Base-by-base conservation (phyloP, 352 stramenopile genomes). In the Globisporangium carolinianum region DNA sequence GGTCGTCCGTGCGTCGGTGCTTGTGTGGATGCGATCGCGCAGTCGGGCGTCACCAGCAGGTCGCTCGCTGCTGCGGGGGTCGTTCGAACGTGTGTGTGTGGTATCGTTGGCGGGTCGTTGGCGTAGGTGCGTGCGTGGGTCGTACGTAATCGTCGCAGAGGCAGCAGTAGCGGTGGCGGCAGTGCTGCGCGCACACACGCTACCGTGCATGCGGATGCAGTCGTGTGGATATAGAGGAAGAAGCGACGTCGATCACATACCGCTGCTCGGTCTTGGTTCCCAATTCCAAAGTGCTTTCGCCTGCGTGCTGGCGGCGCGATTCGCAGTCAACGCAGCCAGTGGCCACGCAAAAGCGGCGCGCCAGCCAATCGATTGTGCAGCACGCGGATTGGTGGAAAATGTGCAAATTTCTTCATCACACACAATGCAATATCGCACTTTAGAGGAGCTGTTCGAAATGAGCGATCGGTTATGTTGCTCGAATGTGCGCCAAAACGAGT, bases 201-300 rank as follows among this genome's bases (percentile, higher is more conserved):
- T 3, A 3, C 24, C 24, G 43, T 42, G 51, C 55, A 15, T 45
- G 41, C 46, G 60, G 18, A 45, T n/a, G 18, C 17, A 53, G 38
- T 3, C 4, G 45, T 37, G 43, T 36, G 38, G 38, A 42, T 17
- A 15, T 4, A 53, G 47, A 14, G 17, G 55, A 37, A 17, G 32
- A 14, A 18, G 24, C 45, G 47, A 32, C 45, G 49, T 17, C 15
- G 6, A 24, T 58, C 58, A 87, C 79, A 90, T 90, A 90, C 79
- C 79, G 77, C 83, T 75, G 78, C 69, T 69, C 48, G 74, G 63
- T 75, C 72, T 77, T 67, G 69, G 79, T 78, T 87, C 83, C 77
- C 79, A 86, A 90, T 86, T 88, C 79, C 79, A 87, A 87, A 89
- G 75, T 87, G 74, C 58, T 57, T 14, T 36, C 55, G 36, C 46